Evolutionary conservation across 2,329 filamentous ascomycete species (phyloP).

Genomic region (Pleurostoma richardsiae): DNA sequence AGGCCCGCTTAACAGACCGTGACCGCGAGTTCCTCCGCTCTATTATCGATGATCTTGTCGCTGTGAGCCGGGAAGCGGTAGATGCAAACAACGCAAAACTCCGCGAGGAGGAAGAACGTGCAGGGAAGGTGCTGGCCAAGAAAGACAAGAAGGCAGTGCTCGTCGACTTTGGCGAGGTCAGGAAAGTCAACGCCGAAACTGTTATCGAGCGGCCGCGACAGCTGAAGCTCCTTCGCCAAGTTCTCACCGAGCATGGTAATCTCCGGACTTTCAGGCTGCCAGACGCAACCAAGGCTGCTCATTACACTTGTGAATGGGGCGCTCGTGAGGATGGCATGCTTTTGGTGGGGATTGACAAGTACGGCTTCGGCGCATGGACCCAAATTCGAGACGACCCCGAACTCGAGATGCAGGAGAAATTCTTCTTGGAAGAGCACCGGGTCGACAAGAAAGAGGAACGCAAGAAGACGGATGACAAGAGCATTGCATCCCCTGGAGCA

Average conservation of each 20-base stretch:
- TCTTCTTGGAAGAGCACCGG: conserved; percentile 96
- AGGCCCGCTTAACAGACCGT: conserved; percentile 78
- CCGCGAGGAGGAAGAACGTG: conserved; percentile 75
- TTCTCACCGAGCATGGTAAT: conserved; percentile 62
- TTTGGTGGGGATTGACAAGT: conserved; percentile 83
- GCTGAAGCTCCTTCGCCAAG: conserved; percentile 75
- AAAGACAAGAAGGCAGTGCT: conserved; percentile 97
- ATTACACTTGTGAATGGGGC: conserved; percentile 90
- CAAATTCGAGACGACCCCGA: conserved; percentile 90
- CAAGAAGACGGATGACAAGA: conserved; percentile 70
- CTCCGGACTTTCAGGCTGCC: conserved; percentile 78
- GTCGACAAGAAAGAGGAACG: conserved; percentile 96
- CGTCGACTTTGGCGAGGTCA: conserved; percentile 89
- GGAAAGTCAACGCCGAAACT: conserved; percentile 93
- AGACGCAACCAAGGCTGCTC: conserved; percentile 86
- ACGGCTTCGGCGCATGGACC: conserved; percentile 94
- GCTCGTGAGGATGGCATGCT: conserved; percentile 96
- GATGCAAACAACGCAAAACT: conserved; percentile 66
- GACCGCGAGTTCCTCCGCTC: conserved; percentile 74
- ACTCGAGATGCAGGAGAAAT: conserved; percentile 80
- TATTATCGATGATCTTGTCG: conserved; percentile 71
- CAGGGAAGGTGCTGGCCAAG: conserved; percentile 80
- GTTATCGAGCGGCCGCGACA: conserved; percentile 88
- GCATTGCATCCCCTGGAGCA: conserved; percentile 89
- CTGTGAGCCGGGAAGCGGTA: conserved; percentile 51